Base-by-base conservation (phyloP, 805 yeast genomes). In the Saturnispora dispora region DNA sequence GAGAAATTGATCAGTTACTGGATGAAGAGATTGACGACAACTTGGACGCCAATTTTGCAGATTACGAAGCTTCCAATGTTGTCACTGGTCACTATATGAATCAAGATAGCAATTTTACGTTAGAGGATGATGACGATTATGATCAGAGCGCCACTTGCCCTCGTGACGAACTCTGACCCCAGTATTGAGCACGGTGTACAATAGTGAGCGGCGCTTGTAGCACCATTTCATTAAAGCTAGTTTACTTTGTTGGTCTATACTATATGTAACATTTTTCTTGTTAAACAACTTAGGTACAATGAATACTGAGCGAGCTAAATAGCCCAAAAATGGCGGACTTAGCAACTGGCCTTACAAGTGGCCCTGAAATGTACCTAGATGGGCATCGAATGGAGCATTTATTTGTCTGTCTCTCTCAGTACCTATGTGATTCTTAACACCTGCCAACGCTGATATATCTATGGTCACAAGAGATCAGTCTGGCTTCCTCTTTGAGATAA, bases 1-100 rank as follows among this genome's bases (percentile, higher is more conserved):
- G 73, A 45, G 78, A 74, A 50, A 64, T 76, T 35, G 71, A 73
- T 45, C 68, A 71, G 40, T 70, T 75, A 48, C 57, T 73, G 15
- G 71, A 70, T 23, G 59, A 58, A 50, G 65, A 63, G 1, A 46
- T 53, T 20, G 43, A 53, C 28, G 47, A 59, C 53, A 74, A 69
- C 41, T 64, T 68, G 42, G 71, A 66, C 8, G 69, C 36, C 60
- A 36, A 71, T 63, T 33, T 54, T 30, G 63, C 52, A 3, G 63
- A 61, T 41, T 60, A 57, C 32, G 64, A 65, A 35, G 50, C 61
- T 4, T 47, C 42, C n/a, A 50, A 48, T 13, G 45, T 36, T 13
- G 50, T 46, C 13, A 40, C 45, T 15, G 46, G 28, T 4, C 47
- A 48, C 35, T 41, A 47, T 28, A 18, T 45, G 18, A 46, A 48